Evolutionary conservation across 2,329 filamentous ascomycete genomes (phyloP), one percentile per base, ranked within the genome.

Genomic region (Trichoderma citrinoviride): DNA sequence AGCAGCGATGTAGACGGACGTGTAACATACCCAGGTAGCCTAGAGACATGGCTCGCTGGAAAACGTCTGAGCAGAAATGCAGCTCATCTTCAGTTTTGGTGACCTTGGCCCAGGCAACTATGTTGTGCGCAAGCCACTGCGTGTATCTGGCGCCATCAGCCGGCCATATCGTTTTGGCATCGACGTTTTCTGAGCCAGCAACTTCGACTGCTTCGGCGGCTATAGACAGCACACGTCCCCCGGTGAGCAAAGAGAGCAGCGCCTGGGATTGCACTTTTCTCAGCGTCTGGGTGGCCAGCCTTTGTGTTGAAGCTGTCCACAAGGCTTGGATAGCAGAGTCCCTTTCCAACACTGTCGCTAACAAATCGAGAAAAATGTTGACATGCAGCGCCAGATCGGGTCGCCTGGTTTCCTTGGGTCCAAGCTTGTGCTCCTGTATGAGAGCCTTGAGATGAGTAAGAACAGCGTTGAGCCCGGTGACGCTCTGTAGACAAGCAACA

Each of bases 381-480:
- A 85, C 67, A 64, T 83, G 81, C 25, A 84, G 75, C 5, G 73
- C 67, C 3, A 80, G 60, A 64, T 82, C 79, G 0, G 79, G 76
- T 7, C 79, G 73, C 65, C 78, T 80, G 0, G 75, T 54, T 25
- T 75, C 76, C 61, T 77, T 73, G 1, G 72, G 67, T 8, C 77
- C 76, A 0, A 75, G 69, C 58, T 80, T 84, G 14, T 77, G 77
- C 67, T 85, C 81, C 54, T 82, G 80, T 7, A 88, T 82, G 19
- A 91, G 78, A 21, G 83, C 81, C 66, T 85, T 87, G 33, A 96
- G 78, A 61, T 89, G 86, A n/a, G 87, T 82, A 10, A 93, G 75
- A 29, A 93, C 73, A n/a, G 91, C 90, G 67, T 92, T 94, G 37
- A 97, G 76, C 0, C 93, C 93, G 2, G 89, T 83, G 17, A 95